Conservation (phyloP, 2,329 filamentous ascomycete species). For the Neopestalotiopsis sp. region DNA sequence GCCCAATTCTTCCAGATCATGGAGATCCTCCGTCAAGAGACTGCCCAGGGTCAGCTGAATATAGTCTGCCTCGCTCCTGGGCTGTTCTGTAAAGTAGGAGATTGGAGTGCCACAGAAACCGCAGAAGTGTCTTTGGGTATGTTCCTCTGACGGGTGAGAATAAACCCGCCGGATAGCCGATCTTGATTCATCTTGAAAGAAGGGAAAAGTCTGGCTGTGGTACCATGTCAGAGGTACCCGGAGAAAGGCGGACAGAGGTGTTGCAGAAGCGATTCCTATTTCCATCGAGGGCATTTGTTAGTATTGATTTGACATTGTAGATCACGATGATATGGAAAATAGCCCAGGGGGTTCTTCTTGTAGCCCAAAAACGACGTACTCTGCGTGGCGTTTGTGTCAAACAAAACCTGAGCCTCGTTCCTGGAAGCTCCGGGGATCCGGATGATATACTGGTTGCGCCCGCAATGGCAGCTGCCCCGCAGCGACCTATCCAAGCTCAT, state of each 20-base stretch:
- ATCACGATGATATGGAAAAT: not conserved
- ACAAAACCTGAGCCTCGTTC: slow-evolving; percentile 70
- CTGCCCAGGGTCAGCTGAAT: slow-evolving; percentile 85
- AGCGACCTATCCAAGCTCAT: slow-evolving; percentile 62
- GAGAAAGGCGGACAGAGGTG: slow-evolving; percentile 80
- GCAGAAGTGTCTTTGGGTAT: slow-evolving; percentile 80
- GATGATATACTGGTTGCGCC: slow-evolving; percentile 82
- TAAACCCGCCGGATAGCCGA: slow-evolving; percentile 70
- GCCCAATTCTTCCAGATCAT: slow-evolving; percentile 74
- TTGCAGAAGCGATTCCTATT: slow-evolving; percentile 69
- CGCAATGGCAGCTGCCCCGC: slow-evolving; percentile 82
- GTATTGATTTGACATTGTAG: not conserved
- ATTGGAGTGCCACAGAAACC: slow-evolving; percentile 90
- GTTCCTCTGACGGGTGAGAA: slow-evolving; percentile 60
- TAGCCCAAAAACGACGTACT: slow-evolving; percentile 60
- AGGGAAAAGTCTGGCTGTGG: slow-evolving; percentile 74
- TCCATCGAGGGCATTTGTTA: not conserved
- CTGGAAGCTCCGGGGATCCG: slow-evolving; percentile 64
- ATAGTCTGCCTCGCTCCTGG: slow-evolving; percentile 72
- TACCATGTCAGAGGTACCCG: slow-evolving; percentile 84
- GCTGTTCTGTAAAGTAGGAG: slow-evolving; percentile 81
- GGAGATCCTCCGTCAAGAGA: slow-evolving; percentile 72
- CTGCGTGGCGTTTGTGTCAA: slow-evolving; percentile 72
- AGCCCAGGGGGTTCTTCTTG: not conserved
- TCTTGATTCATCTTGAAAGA: slow-evolving; percentile 79